These are phyloP conservation scores for Fusarium drepaniforme DNA, from an alignment of 2,329 filamentous ascomycete species.

Conservation along the genomic window DNA sequence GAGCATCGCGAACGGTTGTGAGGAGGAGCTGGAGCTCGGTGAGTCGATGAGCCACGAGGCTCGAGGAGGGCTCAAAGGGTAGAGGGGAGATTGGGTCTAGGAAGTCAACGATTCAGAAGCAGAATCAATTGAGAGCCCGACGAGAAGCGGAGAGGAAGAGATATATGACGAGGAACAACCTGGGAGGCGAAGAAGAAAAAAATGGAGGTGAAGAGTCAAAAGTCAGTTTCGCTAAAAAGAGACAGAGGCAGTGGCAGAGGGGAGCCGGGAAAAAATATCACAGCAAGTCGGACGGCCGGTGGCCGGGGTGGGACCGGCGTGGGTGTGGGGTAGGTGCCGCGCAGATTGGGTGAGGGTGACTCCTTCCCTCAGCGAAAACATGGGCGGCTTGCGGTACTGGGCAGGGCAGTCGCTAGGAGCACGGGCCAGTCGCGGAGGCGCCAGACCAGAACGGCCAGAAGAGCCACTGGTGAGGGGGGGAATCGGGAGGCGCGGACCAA, in stretches of 20 bases:
- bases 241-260: constrained; percentile 19
- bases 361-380: constrained; percentile 24
- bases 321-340: constrained; percentile 35
- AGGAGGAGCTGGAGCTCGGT: constrained; percentile 17
- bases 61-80: constrained; percentile 13
- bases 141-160: constrained; percentile 8
- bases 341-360: constrained; percentile 23
- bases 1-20: constrained; percentile 26
- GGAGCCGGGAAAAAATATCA: constrained; percentile 37
- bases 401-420: constrained; percentile 6
- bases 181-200: constrained; percentile 24
- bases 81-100: constrained; percentile 11
- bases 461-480: constrained; percentile 15
- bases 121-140: constrained; percentile 32
- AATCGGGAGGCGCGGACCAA: constrained; percentile 23
- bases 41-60: constrained; percentile 25
- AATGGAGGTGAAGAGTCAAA: constrained; percentile 16
- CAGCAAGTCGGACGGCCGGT: constrained; percentile 37
- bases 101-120: constrained; percentile 11
- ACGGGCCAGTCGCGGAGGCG: constrained; percentile 27
- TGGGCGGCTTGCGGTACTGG: constrained; percentile 7
- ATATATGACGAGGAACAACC: constrained; percentile 14
- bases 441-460: constrained; percentile 16
- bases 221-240: constrained; percentile 22
- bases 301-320: constrained; percentile 34